Conservation (phyloP, 768 basidiomycete species). For the Ephemerocybe angulata region DNA sequence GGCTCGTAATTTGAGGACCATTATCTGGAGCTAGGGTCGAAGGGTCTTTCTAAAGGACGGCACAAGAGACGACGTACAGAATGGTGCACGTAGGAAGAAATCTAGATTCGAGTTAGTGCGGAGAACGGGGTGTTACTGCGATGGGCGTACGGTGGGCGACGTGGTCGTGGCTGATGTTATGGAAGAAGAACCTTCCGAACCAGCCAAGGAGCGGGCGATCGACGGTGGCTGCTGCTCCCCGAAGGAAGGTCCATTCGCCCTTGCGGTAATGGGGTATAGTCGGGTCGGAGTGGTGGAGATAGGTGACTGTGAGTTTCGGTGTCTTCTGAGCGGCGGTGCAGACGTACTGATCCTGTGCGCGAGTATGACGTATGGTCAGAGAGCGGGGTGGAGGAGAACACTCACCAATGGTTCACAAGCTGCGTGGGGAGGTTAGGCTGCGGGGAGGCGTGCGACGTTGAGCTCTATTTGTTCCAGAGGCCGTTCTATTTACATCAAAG, state of each 20-base stretch:
- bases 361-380: background rate
- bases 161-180: conserved; percentile 45
- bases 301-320: conserved; percentile 43
- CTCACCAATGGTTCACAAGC: conserved; percentile 44
- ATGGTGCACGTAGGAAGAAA: conserved; percentile 47
- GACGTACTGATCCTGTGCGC: conserved; percentile 31
- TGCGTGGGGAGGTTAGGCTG: conserved; percentile 12
- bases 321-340: background rate
- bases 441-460: too few species aligned
- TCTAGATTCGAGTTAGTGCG: conserved; percentile 15
- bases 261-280: conserved; percentile 53
- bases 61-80: conserved; percentile 31
- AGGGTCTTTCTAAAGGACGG: background rate
- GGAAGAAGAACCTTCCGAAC: conserved; percentile 52
- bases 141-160: conserved; percentile 30
- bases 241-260: conserved; percentile 46
- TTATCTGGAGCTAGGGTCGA: conserved; percentile 36
- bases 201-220: conserved; percentile 51
- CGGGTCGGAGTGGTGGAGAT: conserved; percentile 53
- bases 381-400: background rate
- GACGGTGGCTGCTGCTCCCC: conserved; percentile 51
- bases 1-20: conserved; percentile 50
- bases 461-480: too few species aligned
- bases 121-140: too few species aligned
- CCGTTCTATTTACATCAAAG: too few species aligned